Base-by-base conservation (phyloP, 495 filamentous ascomycete species). In the Hypoxylon rickii region DNA sequence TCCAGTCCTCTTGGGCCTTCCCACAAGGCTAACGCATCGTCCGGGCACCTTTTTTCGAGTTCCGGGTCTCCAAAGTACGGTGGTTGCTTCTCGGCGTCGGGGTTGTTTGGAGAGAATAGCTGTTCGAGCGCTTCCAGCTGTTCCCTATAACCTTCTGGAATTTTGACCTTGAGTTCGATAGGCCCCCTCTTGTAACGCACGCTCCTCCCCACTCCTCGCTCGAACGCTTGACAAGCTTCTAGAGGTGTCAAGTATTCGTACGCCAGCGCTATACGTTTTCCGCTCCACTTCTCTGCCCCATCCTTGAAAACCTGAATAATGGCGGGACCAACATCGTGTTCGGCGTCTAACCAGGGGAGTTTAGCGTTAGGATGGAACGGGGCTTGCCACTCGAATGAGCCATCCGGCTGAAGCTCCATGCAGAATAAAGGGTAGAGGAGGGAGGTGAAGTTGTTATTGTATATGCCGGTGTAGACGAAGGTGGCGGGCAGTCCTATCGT, bases 381-480 rank as follows among this genome's bases (percentile, higher is more conserved):
- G 0, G 94, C 95, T 62, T 87, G 86, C 94, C 94, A 98, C 58
- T 88, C 78, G 66, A 96, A 97, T 54, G 88, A 89, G 3, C 89
- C 91, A 61, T 96, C 89, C 0, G 74, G 68, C 67, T 88, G 82
- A 19, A 94, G 72, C 65, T 95, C 89, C 88, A 96, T 96, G 70
- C 90, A 89, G 73, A 96, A 96, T 6, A 98, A 78, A 1, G 94
- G 94, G 69, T 96, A 97, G 0, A 86, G 89, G 19, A 97, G 79
- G 51, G 87, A 91, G 7, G 92, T 97, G 75, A 98, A 98, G 70
- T 98, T 98, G 72, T 98, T 97, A 74, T 97, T 96, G 77, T 97
- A 98, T 61, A 96, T 96, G 33, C 94, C 94, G 21, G 91, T 88
- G 69, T 97, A 97, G 56, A 97, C 85, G 59, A 96, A 97, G 6